These are phyloP conservation scores for Hypoxylon rickii DNA, from an alignment of 495 filamentous ascomycete genomes.

Conservation along the genomic window DNA sequence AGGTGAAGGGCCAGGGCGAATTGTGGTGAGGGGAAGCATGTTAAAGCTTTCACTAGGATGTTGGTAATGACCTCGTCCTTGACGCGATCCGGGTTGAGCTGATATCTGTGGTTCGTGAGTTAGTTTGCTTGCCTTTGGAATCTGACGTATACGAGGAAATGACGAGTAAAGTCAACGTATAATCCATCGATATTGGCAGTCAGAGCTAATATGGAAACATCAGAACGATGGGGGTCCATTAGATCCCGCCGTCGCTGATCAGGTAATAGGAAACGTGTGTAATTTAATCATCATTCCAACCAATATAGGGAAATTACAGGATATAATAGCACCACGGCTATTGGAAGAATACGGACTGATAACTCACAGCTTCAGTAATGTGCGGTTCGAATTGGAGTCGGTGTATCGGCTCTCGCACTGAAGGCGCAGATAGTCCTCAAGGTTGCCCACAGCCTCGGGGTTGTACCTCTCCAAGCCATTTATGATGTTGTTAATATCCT, in stretches of 20 bases:
- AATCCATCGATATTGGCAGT: conserved; percentile 40
- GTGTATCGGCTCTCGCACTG: conserved; percentile 95
- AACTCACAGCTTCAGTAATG: conserved; percentile 97
- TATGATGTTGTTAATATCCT: conserved; percentile 88
- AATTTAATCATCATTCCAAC: conserved; percentile 68
- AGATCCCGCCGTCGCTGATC: conserved; percentile 57
- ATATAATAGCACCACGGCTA: no score
- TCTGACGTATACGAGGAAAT: background rate
- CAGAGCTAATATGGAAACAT: conserved; percentile 67
- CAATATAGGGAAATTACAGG: background rate
- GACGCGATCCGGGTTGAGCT: conserved; percentile 98
- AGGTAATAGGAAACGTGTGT: conserved; percentile 99
- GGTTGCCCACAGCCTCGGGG: conserved; percentile 89
- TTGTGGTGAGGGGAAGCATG: conserved; percentile 94
- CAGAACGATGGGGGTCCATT: conserved; percentile 50
- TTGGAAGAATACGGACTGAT: background rate
- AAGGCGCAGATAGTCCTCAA: conserved; percentile 92
- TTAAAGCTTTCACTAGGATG: conserved; percentile 96
- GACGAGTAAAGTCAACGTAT: no score
- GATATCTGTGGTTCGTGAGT: conserved; percentile 68
- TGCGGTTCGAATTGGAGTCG: conserved; percentile 95
- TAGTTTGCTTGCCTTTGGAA: conserved; percentile 7
- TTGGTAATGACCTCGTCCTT: conserved; percentile 97
- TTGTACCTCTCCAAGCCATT: conserved; percentile 98
- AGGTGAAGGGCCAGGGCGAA: conserved; percentile 93